Evolutionary conservation across 2,329 filamentous ascomycete genomes (phyloP), one percentile per base, ranked within the genome.

Genomic region (Blumeria graminis): DNA sequence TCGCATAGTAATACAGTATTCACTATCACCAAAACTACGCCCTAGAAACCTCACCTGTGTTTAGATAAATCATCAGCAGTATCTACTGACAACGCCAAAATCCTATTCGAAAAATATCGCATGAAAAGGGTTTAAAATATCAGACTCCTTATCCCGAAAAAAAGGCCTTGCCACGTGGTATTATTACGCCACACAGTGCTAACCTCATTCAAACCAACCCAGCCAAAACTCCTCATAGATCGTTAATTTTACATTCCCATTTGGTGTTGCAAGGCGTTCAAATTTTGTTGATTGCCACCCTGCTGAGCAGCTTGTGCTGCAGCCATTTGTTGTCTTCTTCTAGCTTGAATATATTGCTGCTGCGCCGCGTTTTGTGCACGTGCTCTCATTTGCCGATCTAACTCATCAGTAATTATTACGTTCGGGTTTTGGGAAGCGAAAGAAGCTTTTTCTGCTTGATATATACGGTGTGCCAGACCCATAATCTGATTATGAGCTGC

Each of bases 231-330:
- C 48, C 48, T 41, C 52, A 39, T 28, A 39, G n/a, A 7, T 55
- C 32, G 18, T 39, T 36, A 35, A 9, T 41, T 22, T 55, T 22
- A 55, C 52, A 55, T 41, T 6, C 35, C 52, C 62, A 64, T 64
- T 3, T 63, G 63, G 57, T 65, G 63, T 35, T 60, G 62, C 61
- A 65, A 63, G 10, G 61, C 63, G 56, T 62, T 64, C 57, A 63
- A 59, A 35, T 56, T 58, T 39, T 59, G 58, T 43, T 60, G 59
- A 58, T 60, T 58, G 11, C 56, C 59, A 28, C 22, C 22, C 22
- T 28, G 22, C 36, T 62, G 57, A 55, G 62, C 60, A 48, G 62
- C 60, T 22, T 60, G 58, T 16, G 22, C 54, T 32, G 55, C 56
- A 18, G 55, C 50, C 45, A 64, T 43, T 51, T 67, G 62, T 22